Evolutionary conservation across 495 filamentous ascomycete genomes (phyloP), one percentile per base, ranked within the genome.

Genomic region (Tetracladium marchalianum): DNA sequence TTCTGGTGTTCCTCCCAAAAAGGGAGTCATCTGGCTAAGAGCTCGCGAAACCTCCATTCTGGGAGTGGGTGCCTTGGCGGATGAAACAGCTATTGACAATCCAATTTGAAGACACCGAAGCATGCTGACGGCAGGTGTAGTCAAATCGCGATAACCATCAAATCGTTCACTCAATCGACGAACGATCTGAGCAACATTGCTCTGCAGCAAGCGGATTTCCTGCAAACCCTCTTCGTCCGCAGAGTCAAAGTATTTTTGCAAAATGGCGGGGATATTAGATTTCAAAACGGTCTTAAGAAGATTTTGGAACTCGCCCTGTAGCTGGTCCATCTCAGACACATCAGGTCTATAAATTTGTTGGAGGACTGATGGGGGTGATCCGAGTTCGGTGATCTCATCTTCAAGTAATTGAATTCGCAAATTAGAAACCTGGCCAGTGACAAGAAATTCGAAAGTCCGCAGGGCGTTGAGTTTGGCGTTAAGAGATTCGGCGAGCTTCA

Each of bases 271-370:
- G 32, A 77, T 72, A 17, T 50, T n/a, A 31, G 72, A 71, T 32
- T 68, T 61, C 9, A 89, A 63, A 8, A 90, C 62, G 5, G 77
- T 69, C 44, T 78, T 79, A 13, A 94, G 65, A 18, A 94, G 62
- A 48, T 84, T 92, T 39, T 67, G 71, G 54, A 96, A 87, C 56
- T 96, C 90, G 0, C 76, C 79, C 50, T 95, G 87, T 11, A 97
- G 63, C n/a, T 80, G 61, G 24, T 69, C 63, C 35, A 95, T 70
- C 48, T 84, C 73, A 0, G 84, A 87, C 5, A 57, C 59, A 9
- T 65, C 61, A 0, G 90, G 89, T 5, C 92, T 73, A 55, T 78
- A 87, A 22, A 95, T 77, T 17, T 61, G 46, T 48, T 70, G 62
- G 3, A 72, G 62, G 22, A 66, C 53, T 0, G 45, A 50, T n/a